phyloP scores from a whole-genome alignment of 371 early-diverging fungal genomes.

The Ecytonucleospora hepatopenaei region DNA sequence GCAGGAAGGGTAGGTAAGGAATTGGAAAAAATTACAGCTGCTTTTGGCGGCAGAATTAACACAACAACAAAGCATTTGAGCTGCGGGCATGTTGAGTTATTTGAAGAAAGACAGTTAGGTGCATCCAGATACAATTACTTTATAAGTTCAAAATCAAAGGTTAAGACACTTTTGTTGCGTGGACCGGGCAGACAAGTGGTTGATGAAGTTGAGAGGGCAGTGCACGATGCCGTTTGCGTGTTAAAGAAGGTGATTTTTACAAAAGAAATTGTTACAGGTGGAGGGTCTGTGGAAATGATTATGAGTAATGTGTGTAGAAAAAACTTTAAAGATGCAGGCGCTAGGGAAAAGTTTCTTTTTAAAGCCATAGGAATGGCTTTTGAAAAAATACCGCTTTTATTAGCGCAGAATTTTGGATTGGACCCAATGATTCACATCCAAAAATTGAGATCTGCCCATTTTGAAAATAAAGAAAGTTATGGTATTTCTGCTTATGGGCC shows the following conservation, averaged over 20 bases:
- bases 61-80: slow-evolving; percentile 65
- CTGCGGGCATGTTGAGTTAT: slow-evolving; percentile 72
- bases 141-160: slow-evolving; percentile 72
- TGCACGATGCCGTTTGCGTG: slow-evolving; percentile 98
- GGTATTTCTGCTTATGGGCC: slow-evolving; percentile 61
- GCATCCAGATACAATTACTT: slow-evolving; percentile 91
- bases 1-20: slow-evolving; percentile 90
- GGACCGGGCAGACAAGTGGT: slow-evolving; percentile 98
- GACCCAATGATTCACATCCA: slow-evolving; percentile 94
- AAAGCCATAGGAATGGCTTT: slow-evolving; percentile 87
- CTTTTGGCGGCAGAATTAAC: slow-evolving; percentile 81
- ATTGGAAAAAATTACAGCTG: slow-evolving; percentile 75
- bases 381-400: slow-evolving; percentile 91
- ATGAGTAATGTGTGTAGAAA: slow-evolving; percentile 79
- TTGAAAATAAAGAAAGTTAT: slow-evolving; percentile 60
- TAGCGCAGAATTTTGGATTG: slow-evolving; percentile 96
- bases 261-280: slow-evolving; percentile 86
- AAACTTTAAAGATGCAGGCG: slow-evolving; percentile 72
- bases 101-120: slow-evolving; percentile 94
- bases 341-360: slow-evolving; percentile 86
- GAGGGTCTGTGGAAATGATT: slow-evolving; percentile 70
- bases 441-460: slow-evolving; percentile 82
- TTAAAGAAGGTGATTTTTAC: slow-evolving; percentile 58
- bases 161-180: slow-evolving; percentile 84
- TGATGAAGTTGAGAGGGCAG: slow-evolving; percentile 91